Conservation (phyloP, 2,329 filamentous ascomycete genomes). For the Paraphoma chrysanthemicola region DNA sequence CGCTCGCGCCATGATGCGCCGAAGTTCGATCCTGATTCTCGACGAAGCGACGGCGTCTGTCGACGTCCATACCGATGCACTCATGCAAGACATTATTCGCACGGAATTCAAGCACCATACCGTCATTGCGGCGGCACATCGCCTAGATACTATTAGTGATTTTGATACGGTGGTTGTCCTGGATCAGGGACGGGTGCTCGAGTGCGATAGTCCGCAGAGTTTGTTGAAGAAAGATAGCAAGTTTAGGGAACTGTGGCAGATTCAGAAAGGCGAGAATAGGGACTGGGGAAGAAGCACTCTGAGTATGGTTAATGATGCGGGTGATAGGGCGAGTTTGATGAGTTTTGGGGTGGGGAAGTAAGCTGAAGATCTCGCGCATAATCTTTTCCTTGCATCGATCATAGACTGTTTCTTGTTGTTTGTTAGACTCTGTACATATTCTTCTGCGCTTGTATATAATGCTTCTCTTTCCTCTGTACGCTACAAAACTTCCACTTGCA, state of each 20-base stretch:
- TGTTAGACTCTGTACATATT: too few relatives aligned
- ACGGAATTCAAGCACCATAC: constrained; percentile 16
- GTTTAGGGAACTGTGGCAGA: constrained; percentile 3
- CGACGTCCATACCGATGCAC: constrained; percentile 2
- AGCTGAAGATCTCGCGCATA: neutral
- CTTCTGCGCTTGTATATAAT: too few relatives aligned
- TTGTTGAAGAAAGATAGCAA: neutral
- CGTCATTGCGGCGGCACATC: constrained; percentile 8
- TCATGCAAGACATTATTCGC: constrained; percentile 11
- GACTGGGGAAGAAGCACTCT: neutral
- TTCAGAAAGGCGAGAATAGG: constrained; percentile 2
- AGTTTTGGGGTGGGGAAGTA: neutral
- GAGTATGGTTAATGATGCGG: neutral
- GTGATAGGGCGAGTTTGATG: neutral
- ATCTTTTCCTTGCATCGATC: too few relatives aligned
- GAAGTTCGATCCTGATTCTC: constrained; percentile 62
- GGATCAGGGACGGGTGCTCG: neutral
- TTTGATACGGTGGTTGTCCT: constrained; percentile 1
- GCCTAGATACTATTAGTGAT: neutral
- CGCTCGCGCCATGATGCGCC: constrained; percentile 59
- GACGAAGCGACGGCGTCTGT: constrained; percentile 61
- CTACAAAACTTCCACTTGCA: too few relatives aligned
- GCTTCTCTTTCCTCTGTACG: too few relatives aligned
- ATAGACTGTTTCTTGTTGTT: neutral
- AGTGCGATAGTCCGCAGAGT: neutral